Base-by-base conservation (phyloP, 345 rosid genomes). In the Eucalyptus caleyi region DNA sequence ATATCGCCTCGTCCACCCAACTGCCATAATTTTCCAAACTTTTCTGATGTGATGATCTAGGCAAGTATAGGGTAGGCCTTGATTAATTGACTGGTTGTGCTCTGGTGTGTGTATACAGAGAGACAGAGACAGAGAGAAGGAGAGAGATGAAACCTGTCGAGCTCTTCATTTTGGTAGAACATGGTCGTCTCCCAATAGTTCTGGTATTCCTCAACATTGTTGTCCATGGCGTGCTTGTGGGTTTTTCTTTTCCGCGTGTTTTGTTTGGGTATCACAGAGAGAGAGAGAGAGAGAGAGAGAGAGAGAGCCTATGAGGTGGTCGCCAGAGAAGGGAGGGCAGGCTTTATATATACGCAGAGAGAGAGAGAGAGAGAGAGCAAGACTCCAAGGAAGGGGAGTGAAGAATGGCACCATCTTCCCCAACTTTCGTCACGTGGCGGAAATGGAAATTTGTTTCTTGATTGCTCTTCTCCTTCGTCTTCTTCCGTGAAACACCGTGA, bases 161-260 rank as follows among this genome's bases (percentile, higher is more conserved):
- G 90, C 51, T 95, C 97, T 91, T 95, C 95, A 51, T 92, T 93
- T 49, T 92, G 97, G 88, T 93, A 90, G 91, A 96, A 95, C 91
- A 90, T 90, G 87, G 88, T 95, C 3, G 96, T 89, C 88, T 95
- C 98, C 97, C 96, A 95, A 89, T 92, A 95, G 82, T 94, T 93
- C 81, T 86, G 93, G 88, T 91, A 93, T 40, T 96, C 98, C 50
- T 94, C 95, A 26, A 92, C 93, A 85, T 92, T 91, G 89, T 91
- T 86, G 18, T 87, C 88, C 88, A 87, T 87, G 27, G 26, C 40
- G 87, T 49, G 50, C 87, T 37, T 49, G 37, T 24, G 40, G 86
- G 37, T 49, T 34, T 9, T 34, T 69, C 14, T 34, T 72, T 72
- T 72, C 82, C 80, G 9, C 4, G 34, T n/a, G 87, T 50, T 50